A percentile compares a stretch with the other conserved stretches of the same genome.
Conservation (phyloP, 306 rosid species). For the Sophora flavescens region DNA sequence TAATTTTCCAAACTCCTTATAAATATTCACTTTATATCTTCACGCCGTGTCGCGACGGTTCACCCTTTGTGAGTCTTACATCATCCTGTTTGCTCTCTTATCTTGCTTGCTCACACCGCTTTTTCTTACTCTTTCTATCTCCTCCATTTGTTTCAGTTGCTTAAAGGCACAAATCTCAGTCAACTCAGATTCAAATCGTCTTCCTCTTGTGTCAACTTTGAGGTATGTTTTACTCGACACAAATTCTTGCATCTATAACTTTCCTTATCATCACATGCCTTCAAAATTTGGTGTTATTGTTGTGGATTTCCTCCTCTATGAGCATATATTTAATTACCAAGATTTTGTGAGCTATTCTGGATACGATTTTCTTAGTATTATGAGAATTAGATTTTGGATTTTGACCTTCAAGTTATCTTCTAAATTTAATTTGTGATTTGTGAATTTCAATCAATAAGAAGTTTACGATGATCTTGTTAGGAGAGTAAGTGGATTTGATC, state of each 20-base stretch:
- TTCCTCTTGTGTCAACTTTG: slow-evolving; percentile 34
- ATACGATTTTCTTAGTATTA: slow-evolving; percentile 31
- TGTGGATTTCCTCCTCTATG: background rate
- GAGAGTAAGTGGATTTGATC: no score
- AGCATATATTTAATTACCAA: background rate
- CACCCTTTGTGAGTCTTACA: no score
- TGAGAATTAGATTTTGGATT: slow-evolving; percentile 26
- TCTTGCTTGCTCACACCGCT: no score
- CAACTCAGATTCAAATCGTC: slow-evolving; percentile 40
- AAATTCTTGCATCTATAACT: background rate
- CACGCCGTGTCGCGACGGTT: no score
- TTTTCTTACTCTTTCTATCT: no score
- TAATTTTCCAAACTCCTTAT: no score
- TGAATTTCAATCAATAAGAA: background rate
- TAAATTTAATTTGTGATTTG: background rate
- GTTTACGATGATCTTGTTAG: background rate
- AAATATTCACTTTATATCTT: no score
- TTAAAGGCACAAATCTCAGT: no score
- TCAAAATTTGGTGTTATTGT: background rate
- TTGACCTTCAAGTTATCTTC: slow-evolving; percentile 5
- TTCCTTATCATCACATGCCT: background rate
- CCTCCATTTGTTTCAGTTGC: no score
- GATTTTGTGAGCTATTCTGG: background rate
- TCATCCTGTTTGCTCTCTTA: no score
- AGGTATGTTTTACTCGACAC: slow-evolving; percentile 37